Evolutionary conservation across 2,329 filamentous ascomycete genomes (phyloP).

Genomic region (Epichloe amarillans): DNA sequence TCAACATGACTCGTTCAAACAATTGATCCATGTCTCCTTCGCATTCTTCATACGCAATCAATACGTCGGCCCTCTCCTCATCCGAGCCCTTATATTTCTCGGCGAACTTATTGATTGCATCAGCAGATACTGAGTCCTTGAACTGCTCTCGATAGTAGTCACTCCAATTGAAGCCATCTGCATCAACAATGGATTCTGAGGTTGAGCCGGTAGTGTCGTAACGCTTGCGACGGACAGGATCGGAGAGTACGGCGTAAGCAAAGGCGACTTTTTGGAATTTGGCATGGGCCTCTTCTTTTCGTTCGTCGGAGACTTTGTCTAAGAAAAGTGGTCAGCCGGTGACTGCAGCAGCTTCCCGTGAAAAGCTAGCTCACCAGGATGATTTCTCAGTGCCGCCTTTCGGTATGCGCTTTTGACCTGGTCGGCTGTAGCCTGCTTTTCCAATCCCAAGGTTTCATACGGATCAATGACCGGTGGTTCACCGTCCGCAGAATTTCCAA

Average conservation of each 20-base stretch:
- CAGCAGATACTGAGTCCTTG: conserved; percentile 57
- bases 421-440: conserved; percentile 56
- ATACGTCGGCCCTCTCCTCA: conserved; percentile 68
- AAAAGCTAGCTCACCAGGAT: conserved; percentile 49
- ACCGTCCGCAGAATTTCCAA: conserved; percentile 39
- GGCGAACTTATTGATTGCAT: conserved; percentile 64
- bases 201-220: conserved; percentile 90
- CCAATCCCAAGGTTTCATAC: conserved; percentile 65
- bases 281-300: conserved; percentile 60
- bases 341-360: background rate
- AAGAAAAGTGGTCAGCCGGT: background rate
- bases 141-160: conserved; percentile 83
- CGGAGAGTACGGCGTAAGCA: conserved; percentile 85
- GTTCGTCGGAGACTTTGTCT: conserved; percentile 64
- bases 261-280: conserved; percentile 87
- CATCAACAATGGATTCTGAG: conserved; percentile 64
- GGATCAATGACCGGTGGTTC: conserved; percentile 57
- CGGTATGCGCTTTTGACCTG: conserved; percentile 86
- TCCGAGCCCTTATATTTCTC: conserved; percentile 71
- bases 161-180: conserved; percentile 77
- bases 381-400: conserved; percentile 75
- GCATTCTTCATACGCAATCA: conserved; percentile 59
- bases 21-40: conserved; percentile 65
- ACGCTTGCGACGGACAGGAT: conserved; percentile 63
- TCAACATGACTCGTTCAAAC: conserved; percentile 78